Conservation (phyloP, 805 yeast species). For the Ogataea henricii region DNA sequence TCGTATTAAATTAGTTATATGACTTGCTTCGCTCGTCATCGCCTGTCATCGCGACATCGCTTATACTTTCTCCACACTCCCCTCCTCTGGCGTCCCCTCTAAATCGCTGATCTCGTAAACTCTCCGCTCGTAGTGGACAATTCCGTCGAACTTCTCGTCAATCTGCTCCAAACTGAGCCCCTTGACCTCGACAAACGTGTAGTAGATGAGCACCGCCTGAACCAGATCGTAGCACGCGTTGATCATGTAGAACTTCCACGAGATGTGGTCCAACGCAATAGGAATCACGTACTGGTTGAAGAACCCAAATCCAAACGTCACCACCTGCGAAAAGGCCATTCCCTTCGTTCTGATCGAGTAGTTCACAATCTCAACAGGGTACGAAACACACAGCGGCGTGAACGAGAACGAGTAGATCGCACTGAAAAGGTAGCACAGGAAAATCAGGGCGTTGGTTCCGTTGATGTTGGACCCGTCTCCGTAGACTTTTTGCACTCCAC, state of each 20-base stretch:
- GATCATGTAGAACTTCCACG: slow-evolving; percentile 28
- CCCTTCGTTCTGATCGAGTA: slow-evolving; percentile 31
- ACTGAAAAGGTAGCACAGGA: slow-evolving; percentile 27
- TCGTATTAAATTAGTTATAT: too few relatives aligned
- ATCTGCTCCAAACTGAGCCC: slow-evolving; percentile 33
- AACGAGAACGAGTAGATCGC: slow-evolving; percentile 29
- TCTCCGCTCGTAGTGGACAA: slow-evolving; percentile 14
- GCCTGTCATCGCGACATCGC: too few relatives aligned
- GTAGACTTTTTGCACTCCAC: slow-evolving; percentile 26
- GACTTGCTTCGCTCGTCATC: too few relatives aligned
- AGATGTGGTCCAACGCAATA: slow-evolving; percentile 29
- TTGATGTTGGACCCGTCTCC: slow-evolving; percentile 23
- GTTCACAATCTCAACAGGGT: slow-evolving; percentile 30
- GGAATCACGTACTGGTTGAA: slow-evolving; percentile 34
- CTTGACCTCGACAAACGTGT: slow-evolving; percentile 30
- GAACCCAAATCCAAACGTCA: slow-evolving; percentile 28
- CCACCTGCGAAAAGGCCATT: slow-evolving; percentile 28
- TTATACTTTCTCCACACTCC: slow-evolving; percentile 2
- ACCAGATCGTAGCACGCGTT: slow-evolving; percentile 28
- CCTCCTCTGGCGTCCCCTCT: neutral
- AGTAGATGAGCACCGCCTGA: slow-evolving; percentile 26
- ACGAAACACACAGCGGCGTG: slow-evolving; percentile 30
- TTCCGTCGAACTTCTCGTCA: slow-evolving; percentile 31
- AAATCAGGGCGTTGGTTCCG: slow-evolving; percentile 29
- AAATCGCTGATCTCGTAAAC: slow-evolving; percentile 1